A percentile compares a stretch with the other conserved stretches of the same genome.
Evolutionary conservation across 768 basidiomycete species (phyloP).

Genomic region (Cystoderma amianthinum): DNA sequence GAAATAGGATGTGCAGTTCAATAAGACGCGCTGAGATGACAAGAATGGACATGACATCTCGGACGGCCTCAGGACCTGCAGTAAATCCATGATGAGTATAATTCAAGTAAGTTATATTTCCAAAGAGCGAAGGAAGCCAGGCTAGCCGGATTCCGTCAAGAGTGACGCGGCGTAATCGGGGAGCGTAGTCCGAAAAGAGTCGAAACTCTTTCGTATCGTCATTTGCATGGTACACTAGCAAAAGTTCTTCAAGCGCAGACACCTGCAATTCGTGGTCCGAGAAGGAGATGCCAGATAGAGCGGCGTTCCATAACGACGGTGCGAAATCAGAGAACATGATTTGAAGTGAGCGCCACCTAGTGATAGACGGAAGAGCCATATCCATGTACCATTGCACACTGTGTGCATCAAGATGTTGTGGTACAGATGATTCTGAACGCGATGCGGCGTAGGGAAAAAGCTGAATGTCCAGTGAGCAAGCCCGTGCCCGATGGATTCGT

Average conservation of each 20-base stretch:
- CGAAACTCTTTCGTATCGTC: conserved; percentile 64
- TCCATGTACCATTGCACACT: conserved; percentile 58
- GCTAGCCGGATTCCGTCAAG: conserved; percentile 59
- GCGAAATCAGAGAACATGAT: conserved; percentile 47
- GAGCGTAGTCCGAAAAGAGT: conserved; percentile 57
- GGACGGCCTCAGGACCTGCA: conserved; percentile 43
- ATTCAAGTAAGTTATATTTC: conserved; percentile 55
- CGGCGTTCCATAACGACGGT: conserved; percentile 64
- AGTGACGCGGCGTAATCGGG: conserved; percentile 45
- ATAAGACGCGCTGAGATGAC: conserved; percentile 42
- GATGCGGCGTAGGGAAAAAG: conserved; percentile 28
- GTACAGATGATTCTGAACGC: conserved; percentile 15
- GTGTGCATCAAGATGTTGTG: conserved; percentile 31
- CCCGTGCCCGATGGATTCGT: conserved; percentile 50
- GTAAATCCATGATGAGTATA: conserved; percentile 72
- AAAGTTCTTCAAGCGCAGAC: conserved; percentile 42
- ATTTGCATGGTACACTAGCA: conserved; percentile 53
- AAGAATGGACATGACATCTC: conserved; percentile 54
- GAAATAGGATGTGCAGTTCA: conserved; percentile 52
- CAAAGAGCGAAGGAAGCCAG: conserved; percentile 58
- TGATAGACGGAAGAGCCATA: conserved; percentile 41
- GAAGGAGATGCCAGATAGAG: conserved; percentile 47
- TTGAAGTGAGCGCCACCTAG: conserved; percentile 56
- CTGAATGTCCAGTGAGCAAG: conserved; percentile 55
- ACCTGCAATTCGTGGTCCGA: conserved; percentile 27